phyloP scores from a whole-genome alignment of 768 basidiomycete species.

The Podaxis sp. region DNA sequence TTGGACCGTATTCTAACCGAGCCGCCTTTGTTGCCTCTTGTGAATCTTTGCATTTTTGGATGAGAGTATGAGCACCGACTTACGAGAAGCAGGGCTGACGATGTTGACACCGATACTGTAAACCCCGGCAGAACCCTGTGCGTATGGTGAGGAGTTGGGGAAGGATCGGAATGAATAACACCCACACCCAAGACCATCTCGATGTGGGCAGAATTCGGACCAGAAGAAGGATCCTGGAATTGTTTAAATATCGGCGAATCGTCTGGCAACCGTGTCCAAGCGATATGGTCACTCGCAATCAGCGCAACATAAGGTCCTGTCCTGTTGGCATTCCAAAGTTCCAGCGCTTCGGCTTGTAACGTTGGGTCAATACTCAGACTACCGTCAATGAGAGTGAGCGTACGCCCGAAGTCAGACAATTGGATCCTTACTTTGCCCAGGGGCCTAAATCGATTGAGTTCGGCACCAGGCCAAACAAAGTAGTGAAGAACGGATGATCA shows the following conservation, averaged over 20 bases:
- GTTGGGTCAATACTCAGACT: conserved; percentile 2
- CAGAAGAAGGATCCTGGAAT: conserved; percentile 14
- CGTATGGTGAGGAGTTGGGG: not conserved
- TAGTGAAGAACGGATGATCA: conserved; percentile 22
- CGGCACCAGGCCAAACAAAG: not conserved
- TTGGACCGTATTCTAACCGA: conserved; percentile 20
- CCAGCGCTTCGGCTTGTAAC: conserved; percentile 10
- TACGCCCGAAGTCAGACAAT: not conserved
- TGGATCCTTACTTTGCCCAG: conserved; percentile 5
- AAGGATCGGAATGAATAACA: not conserved
- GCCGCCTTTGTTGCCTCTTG: conserved; percentile 17
- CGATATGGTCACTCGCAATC: conserved; percentile 5
- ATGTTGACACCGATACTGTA: conserved; percentile 22
- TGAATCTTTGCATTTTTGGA: not conserved
- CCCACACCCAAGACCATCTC: conserved; percentile 11
- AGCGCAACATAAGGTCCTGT: conserved; percentile 10
- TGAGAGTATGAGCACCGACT: not conserved
- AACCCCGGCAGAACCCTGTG: conserved; percentile 21
- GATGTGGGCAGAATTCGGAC: conserved; percentile 16
- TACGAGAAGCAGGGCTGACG: conserved; percentile 29
- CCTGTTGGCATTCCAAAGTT: conserved; percentile 15
- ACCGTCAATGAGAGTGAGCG: not conserved
- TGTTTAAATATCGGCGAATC: conserved; percentile 3
- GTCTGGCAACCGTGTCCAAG: conserved; percentile 13
- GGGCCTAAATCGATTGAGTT: conserved; percentile 10